Base-by-base conservation (phyloP, 106 monocot genomes). In the Vanilla planifolia region DNA sequence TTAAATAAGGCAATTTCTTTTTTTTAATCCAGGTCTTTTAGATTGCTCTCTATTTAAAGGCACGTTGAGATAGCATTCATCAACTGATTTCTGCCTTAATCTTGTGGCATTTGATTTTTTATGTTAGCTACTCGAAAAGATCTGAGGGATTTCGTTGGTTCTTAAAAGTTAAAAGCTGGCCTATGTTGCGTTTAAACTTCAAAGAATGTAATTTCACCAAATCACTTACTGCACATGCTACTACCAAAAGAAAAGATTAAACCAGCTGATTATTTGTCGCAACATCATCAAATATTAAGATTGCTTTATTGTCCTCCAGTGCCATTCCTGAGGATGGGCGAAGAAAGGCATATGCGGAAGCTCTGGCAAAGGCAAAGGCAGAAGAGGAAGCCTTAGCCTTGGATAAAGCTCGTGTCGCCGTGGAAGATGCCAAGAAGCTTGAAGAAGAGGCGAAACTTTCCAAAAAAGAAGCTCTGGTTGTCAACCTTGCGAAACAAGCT, bases 291-390 rank as follows among this genome's bases (percentile, higher is more conserved):
- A n/a, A n/a, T 15, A 27, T 14, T 33, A 40, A 16, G 8, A 8
- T 22, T 26, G 26, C 11, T 43, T 14, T n/a, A 6, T 28, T 40
- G 15, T 19, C 43, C 13, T 22, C 8, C 70, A 94, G 96, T 35
- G 69, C 81, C 35, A 91, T 98, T 52, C 90, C 91, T 13, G 77
- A 88, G 62, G 96, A 98, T 60, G 87, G 81, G 32, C 81, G 96
- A 70, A 84, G 87, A 63, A 78, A 82, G 70, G 87, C 75, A 7
- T 88, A 88, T 66, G 62, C 70, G 39, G 91, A 91, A 66, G 68
- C 75, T 0, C 1, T 69, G 4, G 86, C 80, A 19, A 88, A 82
- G 62, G 84, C 79, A 27, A 80, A 79, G 66, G 89, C 73, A n/a
- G 84, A 76, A 41, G 90, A 96, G 70, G 91, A 79, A 61, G 87